Base-by-base conservation (phyloP, 2,329 filamentous ascomycete species). In the Trichophyton rubrum region DNA sequence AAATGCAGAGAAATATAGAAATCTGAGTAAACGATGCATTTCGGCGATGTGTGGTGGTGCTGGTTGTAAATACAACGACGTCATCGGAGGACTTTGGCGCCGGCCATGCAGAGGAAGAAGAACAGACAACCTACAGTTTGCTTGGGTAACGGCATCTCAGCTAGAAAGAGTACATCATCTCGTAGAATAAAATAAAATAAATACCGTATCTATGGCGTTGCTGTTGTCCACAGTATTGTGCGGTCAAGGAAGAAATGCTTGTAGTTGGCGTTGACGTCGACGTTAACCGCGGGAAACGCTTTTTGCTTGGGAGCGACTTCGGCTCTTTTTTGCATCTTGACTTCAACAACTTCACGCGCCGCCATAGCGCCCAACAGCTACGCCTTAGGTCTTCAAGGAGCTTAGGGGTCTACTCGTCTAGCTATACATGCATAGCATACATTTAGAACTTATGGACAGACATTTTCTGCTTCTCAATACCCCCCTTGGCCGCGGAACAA, bases 111-210 rank as follows among this genome's bases (percentile, higher is more conserved):
- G 43, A 20, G 17, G 20, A 2, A 17, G 33, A 49, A 27, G 8
- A 24, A 33, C 13, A 24, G 13, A 30, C 20, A 15, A 60, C 63
- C 56, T 53, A 66, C 64, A 22, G 64, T 66, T 59, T 64, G 64
- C 57, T 66, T 66, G 45, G 64, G 61, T 17, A 62, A 51, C 6
- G 64, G 64, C 64, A 66, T 66, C 17, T 35, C 53, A 27, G 17
- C 47, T 20, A 30, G 22, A 20, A 51, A n/a, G 22, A 56, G 55
- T 4, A n/a, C 22, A 35, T 17, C 55, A 57, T 57, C 3, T 41
- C 55, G 38, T 11, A 30, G n/a, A 5, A 17, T n/a, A 43, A 7
- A 30, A 30, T 30, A 30, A 30, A 30, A 30, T 30, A 40, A 13
- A n/a, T 17, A 8, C 5, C 20, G 33, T 38, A 13, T 41, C 55